These are phyloP conservation scores for Ceratocystis albifundus DNA, from an alignment of 2,329 filamentous ascomycete genomes.

Conservation along the genomic window DNA sequence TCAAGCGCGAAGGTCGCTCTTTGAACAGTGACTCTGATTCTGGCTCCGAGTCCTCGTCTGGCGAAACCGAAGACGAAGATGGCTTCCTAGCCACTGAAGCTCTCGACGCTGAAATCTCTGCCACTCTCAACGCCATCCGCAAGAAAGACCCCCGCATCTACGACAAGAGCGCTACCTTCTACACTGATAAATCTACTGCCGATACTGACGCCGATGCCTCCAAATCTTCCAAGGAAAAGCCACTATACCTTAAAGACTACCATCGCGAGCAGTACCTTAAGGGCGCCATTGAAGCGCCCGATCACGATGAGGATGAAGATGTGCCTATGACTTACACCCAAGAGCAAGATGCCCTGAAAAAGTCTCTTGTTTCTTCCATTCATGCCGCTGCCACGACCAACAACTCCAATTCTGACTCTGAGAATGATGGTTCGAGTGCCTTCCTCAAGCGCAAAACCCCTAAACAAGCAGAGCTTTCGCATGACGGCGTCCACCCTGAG, in stretches of 20 bases:
- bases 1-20: constrained; percentile 51
- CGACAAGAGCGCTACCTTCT: constrained; percentile 69
- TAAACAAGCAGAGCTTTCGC: constrained; percentile 17
- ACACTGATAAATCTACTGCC: constrained; percentile 48
- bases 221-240: constrained; percentile 60
- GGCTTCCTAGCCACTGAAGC: constrained; percentile 76
- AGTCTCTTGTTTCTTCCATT: constrained; percentile 67
- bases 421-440: constrained; percentile 29
- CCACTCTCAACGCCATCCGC: constrained; percentile 75
- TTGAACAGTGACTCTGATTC: constrained; percentile 38
- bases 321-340: constrained; percentile 64
- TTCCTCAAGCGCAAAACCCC: constrained; percentile 25
- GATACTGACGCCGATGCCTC: constrained; percentile 30
- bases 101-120: constrained; percentile 76
- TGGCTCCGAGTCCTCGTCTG: constrained; percentile 52
- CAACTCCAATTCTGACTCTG: constrained; percentile 39
- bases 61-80: constrained; percentile 81
- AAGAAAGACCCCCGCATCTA: constrained; percentile 88
- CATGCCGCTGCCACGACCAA: constrained; percentile 42
- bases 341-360: constrained; percentile 76
- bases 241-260: constrained; percentile 78
- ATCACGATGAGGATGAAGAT: constrained; percentile 31
- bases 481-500: constrained; percentile 44
- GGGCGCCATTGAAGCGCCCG: constrained; percentile 42
- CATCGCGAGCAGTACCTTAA: constrained; percentile 80